Evolutionary conservation across 73 alveolate genomes (phyloP).

Genomic region (Paramecium pentaurelia): DNA sequence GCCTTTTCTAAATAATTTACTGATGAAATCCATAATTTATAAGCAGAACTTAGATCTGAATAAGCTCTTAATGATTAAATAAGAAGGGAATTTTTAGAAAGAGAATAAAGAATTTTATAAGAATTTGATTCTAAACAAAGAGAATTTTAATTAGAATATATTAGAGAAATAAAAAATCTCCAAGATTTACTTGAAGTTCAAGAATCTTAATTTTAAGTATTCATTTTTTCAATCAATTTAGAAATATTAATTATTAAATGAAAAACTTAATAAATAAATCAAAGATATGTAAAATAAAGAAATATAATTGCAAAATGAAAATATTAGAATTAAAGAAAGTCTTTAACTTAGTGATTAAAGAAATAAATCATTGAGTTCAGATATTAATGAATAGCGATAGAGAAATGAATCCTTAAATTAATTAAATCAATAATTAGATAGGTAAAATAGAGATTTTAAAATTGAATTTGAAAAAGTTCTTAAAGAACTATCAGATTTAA

Average conservation of each 20-base stretch:
- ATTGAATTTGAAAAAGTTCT: background rate
- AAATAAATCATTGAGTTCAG: background rate
- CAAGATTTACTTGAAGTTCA: background rate
- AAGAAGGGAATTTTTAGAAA: background rate
- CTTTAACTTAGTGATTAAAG: background rate
- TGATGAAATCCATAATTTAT: background rate
- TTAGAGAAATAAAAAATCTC: background rate
- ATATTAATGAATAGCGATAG: background rate
- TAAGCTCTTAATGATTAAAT: background rate
- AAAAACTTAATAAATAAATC: background rate
- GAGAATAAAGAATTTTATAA: background rate
- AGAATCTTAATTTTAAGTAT: background rate
- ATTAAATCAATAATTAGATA: background rate
- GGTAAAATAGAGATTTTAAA: background rate
- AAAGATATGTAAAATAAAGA: background rate
- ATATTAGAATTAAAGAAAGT: background rate
- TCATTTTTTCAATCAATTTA: background rate
- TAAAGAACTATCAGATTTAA: background rate
- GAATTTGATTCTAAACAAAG: background rate
- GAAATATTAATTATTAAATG: background rate
- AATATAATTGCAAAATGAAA: background rate
- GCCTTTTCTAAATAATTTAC: slow-evolving; percentile 15
- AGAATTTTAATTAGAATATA: background rate
- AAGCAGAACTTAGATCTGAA: background rate
- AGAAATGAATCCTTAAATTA: background rate